Percentiles rank a stretch among this genome's conserved stretches.
Evolutionary conservation across 805 yeast genomes (phyloP).

Genomic region (Yamadazyma sp.): DNA sequence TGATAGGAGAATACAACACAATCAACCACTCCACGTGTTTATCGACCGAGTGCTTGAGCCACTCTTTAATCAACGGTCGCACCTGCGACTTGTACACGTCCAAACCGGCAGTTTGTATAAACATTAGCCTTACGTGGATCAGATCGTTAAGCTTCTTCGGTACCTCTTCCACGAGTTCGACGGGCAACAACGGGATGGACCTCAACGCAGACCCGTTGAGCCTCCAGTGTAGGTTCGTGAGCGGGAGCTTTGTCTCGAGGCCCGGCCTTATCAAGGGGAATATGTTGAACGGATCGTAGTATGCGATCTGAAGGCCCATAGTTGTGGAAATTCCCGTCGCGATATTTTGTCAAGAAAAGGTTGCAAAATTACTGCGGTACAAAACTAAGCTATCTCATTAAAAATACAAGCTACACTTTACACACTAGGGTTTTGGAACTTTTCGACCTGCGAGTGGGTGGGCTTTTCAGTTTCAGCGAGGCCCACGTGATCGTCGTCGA

Average conservation of each 20-base stretch:
- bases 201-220: conserved; percentile 51
- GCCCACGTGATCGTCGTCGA: conserved; percentile 4
- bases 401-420: not conserved
- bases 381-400: not conserved
- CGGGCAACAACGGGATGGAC: conserved; percentile 59
- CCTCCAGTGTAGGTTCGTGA: conserved; percentile 73
- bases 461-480: not conserved
- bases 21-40: conserved; percentile 59
- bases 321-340: conserved; percentile 1
- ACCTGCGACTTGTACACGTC: conserved; percentile 79
- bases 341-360: not conserved
- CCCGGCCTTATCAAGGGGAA: conserved; percentile 45
- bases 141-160: conserved; percentile 32
- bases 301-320: conserved; percentile 21
- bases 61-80: conserved; percentile 77
- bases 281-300: conserved; percentile 73
- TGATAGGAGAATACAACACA: conserved; percentile 48
- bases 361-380: conserved; percentile 1
- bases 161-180: conserved; percentile 57
- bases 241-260: conserved; percentile 48
- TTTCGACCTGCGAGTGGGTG: not conserved
- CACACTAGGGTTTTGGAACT: not conserved
- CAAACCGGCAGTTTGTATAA: conserved; percentile 61
- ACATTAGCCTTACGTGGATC: conserved; percentile 65
- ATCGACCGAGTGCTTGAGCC: conserved; percentile 55